Percentiles rank a stretch among this genome's conserved stretches.
phyloP scores from a whole-genome alignment of 2,329 filamentous ascomycete genomes.

The Huntiella abstrusa region DNA sequence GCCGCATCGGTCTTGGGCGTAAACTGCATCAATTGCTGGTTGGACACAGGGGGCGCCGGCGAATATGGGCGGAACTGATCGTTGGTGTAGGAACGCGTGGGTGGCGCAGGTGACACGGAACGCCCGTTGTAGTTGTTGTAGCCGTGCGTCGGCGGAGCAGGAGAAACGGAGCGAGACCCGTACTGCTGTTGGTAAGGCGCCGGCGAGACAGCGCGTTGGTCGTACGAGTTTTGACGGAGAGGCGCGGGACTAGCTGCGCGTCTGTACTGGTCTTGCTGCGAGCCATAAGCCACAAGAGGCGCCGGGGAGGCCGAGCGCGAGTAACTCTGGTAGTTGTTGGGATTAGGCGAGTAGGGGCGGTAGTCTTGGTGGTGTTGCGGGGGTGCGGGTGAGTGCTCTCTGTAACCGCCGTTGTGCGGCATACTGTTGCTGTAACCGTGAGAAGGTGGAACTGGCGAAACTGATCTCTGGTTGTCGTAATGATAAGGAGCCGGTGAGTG shows the following conservation, averaged over 20 bases:
- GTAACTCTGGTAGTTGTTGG: slow-evolving; percentile 14
- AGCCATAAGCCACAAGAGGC: slow-evolving; percentile 14
- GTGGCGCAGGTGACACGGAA: slow-evolving; percentile 21
- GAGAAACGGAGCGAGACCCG: slow-evolving; percentile 11
- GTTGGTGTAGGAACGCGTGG: slow-evolving; percentile 17
- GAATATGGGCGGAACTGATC: slow-evolving; percentile 12
- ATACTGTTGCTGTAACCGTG: slow-evolving; percentile 13
- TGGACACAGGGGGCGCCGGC: slow-evolving; percentile 11
- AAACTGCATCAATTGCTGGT: slow-evolving; percentile 8
- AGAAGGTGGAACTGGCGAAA: slow-evolving; percentile 22
- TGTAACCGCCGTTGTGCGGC: slow-evolving; percentile 13
- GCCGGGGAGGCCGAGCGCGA: slow-evolving; percentile 23
- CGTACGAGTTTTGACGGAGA: slow-evolving; percentile 9
- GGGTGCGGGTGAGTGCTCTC: slow-evolving; percentile 5
- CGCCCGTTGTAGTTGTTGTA: slow-evolving; percentile 10
- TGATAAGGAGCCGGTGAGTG: slow-evolving; percentile 15
- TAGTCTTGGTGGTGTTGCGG: slow-evolving; percentile 17
- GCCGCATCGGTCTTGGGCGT: slow-evolving; percentile 13
- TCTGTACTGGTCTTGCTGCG: slow-evolving; percentile 15
- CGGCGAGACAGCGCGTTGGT: slow-evolving; percentile 10
- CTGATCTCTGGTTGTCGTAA: slow-evolving; percentile 15
- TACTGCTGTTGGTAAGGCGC: slow-evolving; percentile 9
- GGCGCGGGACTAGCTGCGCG: slow-evolving; percentile 15
- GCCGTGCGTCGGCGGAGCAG: slow-evolving; percentile 11
- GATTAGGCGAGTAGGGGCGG: slow-evolving; percentile 17